phyloP scores from a whole-genome alignment of 139 green algal species.

The Marvania coccoides region DNA sequence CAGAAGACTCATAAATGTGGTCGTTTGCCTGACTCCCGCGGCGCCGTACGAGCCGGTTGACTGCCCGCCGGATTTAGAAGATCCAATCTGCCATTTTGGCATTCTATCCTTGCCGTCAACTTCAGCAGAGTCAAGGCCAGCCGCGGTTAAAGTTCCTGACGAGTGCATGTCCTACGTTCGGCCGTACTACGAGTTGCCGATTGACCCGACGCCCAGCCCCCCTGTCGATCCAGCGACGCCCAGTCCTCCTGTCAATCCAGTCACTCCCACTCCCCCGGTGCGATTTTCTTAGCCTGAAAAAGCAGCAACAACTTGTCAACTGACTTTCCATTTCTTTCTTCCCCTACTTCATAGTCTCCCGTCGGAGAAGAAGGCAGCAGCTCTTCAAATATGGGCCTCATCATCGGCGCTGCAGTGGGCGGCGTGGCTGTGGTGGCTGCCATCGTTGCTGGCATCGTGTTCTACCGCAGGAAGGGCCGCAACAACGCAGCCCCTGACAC shows the following conservation, averaged over 20 bases:
- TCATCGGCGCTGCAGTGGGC: background rate
- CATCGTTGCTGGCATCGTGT: background rate
- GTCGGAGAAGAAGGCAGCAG: too few relatives aligned
- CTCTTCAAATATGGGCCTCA: background rate
- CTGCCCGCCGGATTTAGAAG: too few relatives aligned
- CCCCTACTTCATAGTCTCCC: too few relatives aligned
- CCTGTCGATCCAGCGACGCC: background rate
- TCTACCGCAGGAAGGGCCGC: too few relatives aligned
- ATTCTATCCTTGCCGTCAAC: background rate
- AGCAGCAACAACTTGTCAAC: background rate
- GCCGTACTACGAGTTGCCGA: too few relatives aligned
- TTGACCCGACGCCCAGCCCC: too few relatives aligned
- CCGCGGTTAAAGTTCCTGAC: too few relatives aligned
- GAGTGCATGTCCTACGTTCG: too few relatives aligned
- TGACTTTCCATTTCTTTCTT: too few relatives aligned
- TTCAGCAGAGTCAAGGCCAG: too few relatives aligned
- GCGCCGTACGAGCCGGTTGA: background rate
- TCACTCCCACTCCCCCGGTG: background rate
- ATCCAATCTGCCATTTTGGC: background rate
- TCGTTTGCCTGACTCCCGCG: background rate
- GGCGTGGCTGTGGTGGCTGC: background rate
- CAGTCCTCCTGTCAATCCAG: background rate
- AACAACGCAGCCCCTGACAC: too few relatives aligned
- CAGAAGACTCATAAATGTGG: background rate
- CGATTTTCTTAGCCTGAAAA: background rate